Percentiles rank a stretch among this genome's conserved stretches.
Evolutionary conservation across 75 land plant species (phyloP).

Genomic region (Selaginella tamariscina): DNA sequence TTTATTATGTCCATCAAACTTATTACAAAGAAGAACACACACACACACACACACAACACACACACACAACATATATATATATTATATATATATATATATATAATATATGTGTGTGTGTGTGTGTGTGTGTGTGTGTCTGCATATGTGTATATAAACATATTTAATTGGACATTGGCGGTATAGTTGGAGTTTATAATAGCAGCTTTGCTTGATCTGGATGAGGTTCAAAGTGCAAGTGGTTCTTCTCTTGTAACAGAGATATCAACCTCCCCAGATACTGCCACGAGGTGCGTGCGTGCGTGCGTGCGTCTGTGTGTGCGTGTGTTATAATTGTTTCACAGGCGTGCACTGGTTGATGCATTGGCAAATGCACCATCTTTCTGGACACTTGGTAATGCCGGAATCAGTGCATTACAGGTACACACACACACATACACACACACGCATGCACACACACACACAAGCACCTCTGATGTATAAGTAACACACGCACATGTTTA

Average conservation of each 20-base stretch:
- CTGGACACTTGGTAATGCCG: slow-evolving; percentile 98
- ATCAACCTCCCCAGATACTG: slow-evolving; percentile 90
- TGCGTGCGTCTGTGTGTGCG: too few relatives aligned
- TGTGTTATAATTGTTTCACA: slow-evolving; percentile 22
- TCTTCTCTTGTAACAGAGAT: slow-evolving; percentile 74
- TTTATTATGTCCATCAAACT: too few relatives aligned
- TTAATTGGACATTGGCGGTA: too few relatives aligned
- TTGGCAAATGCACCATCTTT: slow-evolving; percentile 91
- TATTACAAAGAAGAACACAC: too few relatives aligned
- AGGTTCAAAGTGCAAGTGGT: slow-evolving; percentile 90
- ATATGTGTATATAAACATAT: too few relatives aligned
- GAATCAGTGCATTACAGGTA: slow-evolving; percentile 98
- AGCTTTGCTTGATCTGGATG: slow-evolving; percentile 92
- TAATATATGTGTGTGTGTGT: too few relatives aligned
- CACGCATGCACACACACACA: not conserved
- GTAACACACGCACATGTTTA: not conserved
- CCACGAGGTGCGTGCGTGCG: slow-evolving; percentile 51
- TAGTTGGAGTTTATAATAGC: slow-evolving; percentile 85
- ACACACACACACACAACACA: too few relatives aligned
- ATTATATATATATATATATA: too few relatives aligned
- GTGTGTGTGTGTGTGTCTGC: not conserved
- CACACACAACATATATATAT: too few relatives aligned
- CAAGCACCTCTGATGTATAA: not conserved
- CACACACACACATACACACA: not conserved
- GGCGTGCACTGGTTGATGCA: slow-evolving; percentile 94